phyloP scores from a whole-genome alignment of 1,284 basidiomycete species.

The Takashimella tepidaria region DNA sequence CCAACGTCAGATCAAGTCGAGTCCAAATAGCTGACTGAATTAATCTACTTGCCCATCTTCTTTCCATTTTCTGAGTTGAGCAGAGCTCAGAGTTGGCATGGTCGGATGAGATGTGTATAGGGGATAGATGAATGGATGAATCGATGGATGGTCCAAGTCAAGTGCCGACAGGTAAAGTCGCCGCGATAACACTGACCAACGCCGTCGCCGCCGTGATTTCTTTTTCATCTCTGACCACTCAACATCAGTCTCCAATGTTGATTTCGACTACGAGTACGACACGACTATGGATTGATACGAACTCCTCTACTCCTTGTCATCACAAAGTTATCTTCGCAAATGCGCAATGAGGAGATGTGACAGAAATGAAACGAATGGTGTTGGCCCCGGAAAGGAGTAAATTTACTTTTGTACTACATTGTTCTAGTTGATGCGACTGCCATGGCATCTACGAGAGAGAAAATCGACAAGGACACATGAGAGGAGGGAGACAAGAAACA shows the following conservation, averaged over 20 bases:
- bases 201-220: not conserved
- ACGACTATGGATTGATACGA: not conserved
- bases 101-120: too few relatives aligned
- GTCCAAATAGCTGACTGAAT: too few relatives aligned
- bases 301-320: too few relatives aligned
- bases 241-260: not conserved
- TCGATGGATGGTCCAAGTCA: not conserved
- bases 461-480: too few relatives aligned
- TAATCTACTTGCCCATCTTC: slow-evolving; percentile 32
- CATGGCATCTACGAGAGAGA: too few relatives aligned
- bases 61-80: slow-evolving; percentile 32
- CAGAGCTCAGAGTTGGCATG: slow-evolving; percentile 25
- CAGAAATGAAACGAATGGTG: too few relatives aligned
- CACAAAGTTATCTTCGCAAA: too few relatives aligned
- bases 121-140: not conserved
- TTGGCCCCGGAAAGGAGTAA: not conserved
- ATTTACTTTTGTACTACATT: not conserved
- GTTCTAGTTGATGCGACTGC: not conserved
- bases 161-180: too few relatives aligned
- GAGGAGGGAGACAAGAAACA: too few relatives aligned
- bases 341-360: too few relatives aligned
- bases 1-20: not conserved
- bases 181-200: too few relatives aligned
- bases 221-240: not conserved
- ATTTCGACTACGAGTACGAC: not conserved